Conservation (phyloP, 345 rosid genomes). For the Erodium maritimum region DNA sequence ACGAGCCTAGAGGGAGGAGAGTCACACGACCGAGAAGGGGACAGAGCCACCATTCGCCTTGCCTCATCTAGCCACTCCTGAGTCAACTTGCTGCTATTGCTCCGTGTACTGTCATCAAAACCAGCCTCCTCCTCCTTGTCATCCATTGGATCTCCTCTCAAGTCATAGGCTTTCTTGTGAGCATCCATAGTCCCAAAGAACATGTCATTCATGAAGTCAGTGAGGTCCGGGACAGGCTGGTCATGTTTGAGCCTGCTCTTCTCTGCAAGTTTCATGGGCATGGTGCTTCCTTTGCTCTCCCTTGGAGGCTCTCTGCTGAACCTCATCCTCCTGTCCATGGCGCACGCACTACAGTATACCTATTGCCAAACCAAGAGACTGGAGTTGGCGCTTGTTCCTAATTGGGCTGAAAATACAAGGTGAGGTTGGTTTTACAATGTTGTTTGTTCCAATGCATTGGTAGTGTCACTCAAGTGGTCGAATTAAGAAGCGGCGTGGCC, state of each 20-base stretch:
- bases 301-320: constrained; percentile 14
- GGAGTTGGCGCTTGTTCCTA: constrained; percentile 8
- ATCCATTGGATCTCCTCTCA: constrained; percentile 26
- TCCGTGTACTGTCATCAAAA: constrained; percentile 46
- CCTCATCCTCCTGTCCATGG: constrained; percentile 17
- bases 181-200: constrained; percentile 35
- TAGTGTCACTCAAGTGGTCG: background rate
- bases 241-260: constrained; percentile 10
- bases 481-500: background rate
- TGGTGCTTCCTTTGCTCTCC: constrained; percentile 5
- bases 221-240: constrained; percentile 39
- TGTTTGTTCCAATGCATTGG: constrained; percentile 10
- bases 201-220: constrained; percentile 61
- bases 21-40: constrained; percentile 31
- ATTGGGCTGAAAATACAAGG: no score
- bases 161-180: constrained; percentile 30
- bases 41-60: constrained; percentile 36
- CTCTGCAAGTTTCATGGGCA: constrained; percentile 15
- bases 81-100: constrained; percentile 44
- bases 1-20: constrained; percentile 32
- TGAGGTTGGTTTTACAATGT: constrained; percentile 1
- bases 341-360: constrained; percentile 2
- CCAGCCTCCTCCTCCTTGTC: constrained; percentile 24
- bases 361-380: no score
- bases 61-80: constrained; percentile 58